Evolutionary conservation across 1,284 basidiomycete genomes (phyloP), one percentile per base, ranked within the genome.

Genomic region (Ceratobasidium sp.): DNA sequence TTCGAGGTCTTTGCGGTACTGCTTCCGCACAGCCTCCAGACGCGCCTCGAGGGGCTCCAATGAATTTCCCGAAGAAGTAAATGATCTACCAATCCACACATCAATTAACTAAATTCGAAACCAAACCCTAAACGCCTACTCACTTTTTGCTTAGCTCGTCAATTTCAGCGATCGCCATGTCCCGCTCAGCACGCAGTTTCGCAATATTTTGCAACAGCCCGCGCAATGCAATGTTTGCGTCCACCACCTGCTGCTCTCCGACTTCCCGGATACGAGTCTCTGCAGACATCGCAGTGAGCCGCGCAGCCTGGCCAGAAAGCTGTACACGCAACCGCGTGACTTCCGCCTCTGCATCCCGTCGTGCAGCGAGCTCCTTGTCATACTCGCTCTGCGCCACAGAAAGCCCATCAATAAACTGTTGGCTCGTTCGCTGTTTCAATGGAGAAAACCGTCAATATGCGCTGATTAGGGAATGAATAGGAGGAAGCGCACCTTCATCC

Each of bases 341-440:
- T 84, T 98, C 96, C 0, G 93, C 91, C 84, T 99, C 96, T 1
- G 95, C 94, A 77, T 98, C 96, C 27, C 93, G 89, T 24, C 97
- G 89, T 36, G 92, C 90, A 72, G 93, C 90, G 57, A 96, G 87
- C 82, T 99, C 97, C 74, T 89, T 90, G 81, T 98, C 96, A 81
- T 97, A 98, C 82, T 99, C 97, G 67, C 93, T 91, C 78, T 96
- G 93, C 1, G 97, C 97, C 51, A 96, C 93, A 0, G 91, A 92
- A 73, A 99, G 86, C 17, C 97, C 97, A 77, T 97, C 93, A 75
- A 96, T 93, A 78, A 95, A 96, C 79, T 95, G 93, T 80, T 94
- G 93, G 81, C 95, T 97, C 57, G 92, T 89, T 71, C 95, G 86
- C 94, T 96, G 80, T 64, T 36, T 44, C 44, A 53, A 76, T 11